A percentile compares a stretch with the other conserved stretches of the same genome.
phyloP scores from a whole-genome alignment of 148 eudicot species.

The Fallopia convolvulus region DNA sequence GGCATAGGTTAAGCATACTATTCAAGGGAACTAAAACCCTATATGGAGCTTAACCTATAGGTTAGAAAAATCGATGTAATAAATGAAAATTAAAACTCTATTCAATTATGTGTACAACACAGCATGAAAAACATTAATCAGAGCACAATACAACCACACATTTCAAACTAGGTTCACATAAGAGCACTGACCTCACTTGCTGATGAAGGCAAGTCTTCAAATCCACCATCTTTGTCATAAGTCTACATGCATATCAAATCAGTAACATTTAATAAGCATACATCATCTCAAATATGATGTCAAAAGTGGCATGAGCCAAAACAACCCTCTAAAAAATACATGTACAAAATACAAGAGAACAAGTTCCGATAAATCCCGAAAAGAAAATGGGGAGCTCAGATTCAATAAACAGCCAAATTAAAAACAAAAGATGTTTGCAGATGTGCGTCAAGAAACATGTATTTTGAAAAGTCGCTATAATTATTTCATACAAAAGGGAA shows the following conservation, averaged over 20 bases:
- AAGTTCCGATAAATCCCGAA: neutral
- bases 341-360: neutral
- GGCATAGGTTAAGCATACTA: too few relatives aligned
- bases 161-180: neutral
- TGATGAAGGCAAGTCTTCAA: slow-evolving; percentile 27
- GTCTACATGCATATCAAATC: slow-evolving; percentile 18
- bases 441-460: neutral
- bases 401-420: neutral
- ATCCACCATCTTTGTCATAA: slow-evolving; percentile 31
- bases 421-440: too few relatives aligned
- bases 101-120: neutral
- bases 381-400: neutral
- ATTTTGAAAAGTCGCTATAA: neutral
- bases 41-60: too few relatives aligned
- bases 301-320: neutral
- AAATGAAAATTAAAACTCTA: neutral
- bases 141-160: neutral
- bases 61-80: neutral
- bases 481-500: neutral
- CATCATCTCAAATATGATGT: neutral
- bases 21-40: too few relatives aligned
- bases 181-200: slow-evolving; percentile 26
- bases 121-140: neutral
- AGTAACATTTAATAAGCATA: neutral
- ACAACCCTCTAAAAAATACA: neutral